Evolutionary conservation across 352 stramenopile genomes (phyloP), one percentile per base, ranked within the genome.

Genomic region (Globisporangium okanoganense): DNA sequence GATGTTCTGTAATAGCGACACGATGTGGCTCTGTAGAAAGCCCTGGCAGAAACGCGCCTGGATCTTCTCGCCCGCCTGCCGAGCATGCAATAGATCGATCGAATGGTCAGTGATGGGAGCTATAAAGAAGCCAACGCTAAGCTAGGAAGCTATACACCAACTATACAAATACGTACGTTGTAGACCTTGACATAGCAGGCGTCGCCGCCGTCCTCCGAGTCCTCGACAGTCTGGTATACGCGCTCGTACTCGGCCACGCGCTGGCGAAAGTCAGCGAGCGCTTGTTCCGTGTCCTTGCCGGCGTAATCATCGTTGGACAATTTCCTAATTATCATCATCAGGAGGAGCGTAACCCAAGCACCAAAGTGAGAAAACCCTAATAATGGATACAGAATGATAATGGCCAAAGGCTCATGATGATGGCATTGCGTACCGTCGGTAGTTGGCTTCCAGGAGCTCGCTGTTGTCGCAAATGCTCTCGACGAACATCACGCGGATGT

Each of bases 381-480:
- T 43, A 61, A 56, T 64, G 36, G 33, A 67, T 62, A 70, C 35
- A 76, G 10, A 55, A 55, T 27, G 49, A 27, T 55, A 29, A 55
- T 55, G 13, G 35, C 10, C 13, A 41, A 18, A 55, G n/a, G 18
- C 29, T 33, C 29, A 33, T 33, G 18, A 3, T 27, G 27, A 18
- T 18, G 16, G 25, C 24, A 24, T n/a, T 31, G 24, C 45, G 27
- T n/a, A 91, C 83, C 84, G 66, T 51, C 74, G 73, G 63, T 96
- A 98, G 78, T 98, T 98, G 57, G 85, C 88, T 57, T 96, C 75
- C 10, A 98, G 73, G 14, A 98, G 69, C 66, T 96, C 77, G 43
- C 85, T 64, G 67, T 98, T 95, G 71, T 98, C 93, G 67, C 95
- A 98, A 68, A 98, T 97, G 66, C 83, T 96, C 70, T 98, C 95